A percentile compares a stretch with the other conserved stretches of the same genome.
Evolutionary conservation across 805 yeast species (phyloP).

Genomic region (Teunomyces tritomae): DNA sequence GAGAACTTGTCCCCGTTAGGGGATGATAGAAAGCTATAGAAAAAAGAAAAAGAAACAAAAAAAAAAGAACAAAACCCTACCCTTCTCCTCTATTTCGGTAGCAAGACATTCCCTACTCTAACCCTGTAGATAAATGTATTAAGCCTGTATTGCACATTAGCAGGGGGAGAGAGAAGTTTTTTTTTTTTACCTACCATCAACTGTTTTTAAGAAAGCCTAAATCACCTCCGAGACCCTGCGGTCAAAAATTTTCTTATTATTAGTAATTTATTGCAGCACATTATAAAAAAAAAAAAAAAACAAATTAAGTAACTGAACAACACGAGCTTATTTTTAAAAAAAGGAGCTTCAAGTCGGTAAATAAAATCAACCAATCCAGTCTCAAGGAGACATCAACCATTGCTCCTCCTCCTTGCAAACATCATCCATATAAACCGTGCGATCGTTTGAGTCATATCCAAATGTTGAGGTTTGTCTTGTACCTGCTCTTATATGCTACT

Average conservation of each 20-base stretch:
- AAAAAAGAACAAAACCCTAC: too few relatives aligned
- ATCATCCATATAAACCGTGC: too few relatives aligned
- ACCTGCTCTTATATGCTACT: constrained; percentile 1
- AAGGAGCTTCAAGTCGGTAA: not conserved
- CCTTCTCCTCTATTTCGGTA: not conserved
- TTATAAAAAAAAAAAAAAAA: not conserved
- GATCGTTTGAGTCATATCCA: too few relatives aligned
- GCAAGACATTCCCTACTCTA: not conserved
- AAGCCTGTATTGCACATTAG: not conserved
- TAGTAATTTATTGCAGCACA: not conserved
- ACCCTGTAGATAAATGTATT: not conserved
- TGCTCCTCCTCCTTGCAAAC: too few relatives aligned
- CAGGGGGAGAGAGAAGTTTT: not conserved
- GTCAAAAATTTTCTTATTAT: not conserved
- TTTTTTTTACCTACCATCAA: not conserved
- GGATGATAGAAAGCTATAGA: not conserved
- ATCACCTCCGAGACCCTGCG: not conserved
- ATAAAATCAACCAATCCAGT: not conserved
- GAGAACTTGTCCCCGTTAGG: not conserved
- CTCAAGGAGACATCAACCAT: not conserved
- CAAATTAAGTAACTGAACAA: not conserved
- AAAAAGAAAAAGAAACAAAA: too few relatives aligned
- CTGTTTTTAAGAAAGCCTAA: not conserved
- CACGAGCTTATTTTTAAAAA: not conserved
- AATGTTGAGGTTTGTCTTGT: not conserved